A percentile compares a stretch with the other conserved stretches of the same genome.
Evolutionary conservation across 2,329 filamentous ascomycete genomes (phyloP).

Genomic region (Xylaria arbuscula): DNA sequence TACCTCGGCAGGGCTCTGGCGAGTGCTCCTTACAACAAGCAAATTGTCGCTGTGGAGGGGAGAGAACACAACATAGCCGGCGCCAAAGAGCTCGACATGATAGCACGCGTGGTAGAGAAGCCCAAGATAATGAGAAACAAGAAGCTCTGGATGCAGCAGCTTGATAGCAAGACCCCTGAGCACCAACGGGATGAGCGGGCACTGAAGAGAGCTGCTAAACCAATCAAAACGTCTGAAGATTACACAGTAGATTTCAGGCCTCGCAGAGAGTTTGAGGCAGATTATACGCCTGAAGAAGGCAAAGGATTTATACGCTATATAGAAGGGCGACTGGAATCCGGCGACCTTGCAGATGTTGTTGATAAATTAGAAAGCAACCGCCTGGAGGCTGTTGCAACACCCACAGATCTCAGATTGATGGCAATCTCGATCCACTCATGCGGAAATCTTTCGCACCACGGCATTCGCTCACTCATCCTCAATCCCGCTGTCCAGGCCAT

Average conservation of each 20-base stretch:
- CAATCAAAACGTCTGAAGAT: slow-evolving; percentile 47
- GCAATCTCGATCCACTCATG: slow-evolving; percentile 97
- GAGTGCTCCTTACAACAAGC: slow-evolving; percentile 83
- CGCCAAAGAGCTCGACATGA: slow-evolving; percentile 85
- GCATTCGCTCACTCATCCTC: slow-evolving; percentile 83
- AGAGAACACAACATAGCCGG: slow-evolving; percentile 86
- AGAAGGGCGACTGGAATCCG: slow-evolving; percentile 77
- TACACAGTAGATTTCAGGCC: slow-evolving; percentile 63
- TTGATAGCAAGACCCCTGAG: slow-evolving; percentile 57
- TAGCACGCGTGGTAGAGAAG: slow-evolving; percentile 79
- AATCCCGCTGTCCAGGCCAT: slow-evolving; percentile 90
- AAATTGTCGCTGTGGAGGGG: slow-evolving; percentile 91
- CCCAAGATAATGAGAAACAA: slow-evolving; percentile 83
- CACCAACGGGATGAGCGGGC: slow-evolving; percentile 57
- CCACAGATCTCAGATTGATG: slow-evolving; percentile 70
- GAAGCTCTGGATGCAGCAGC: slow-evolving; percentile 74
- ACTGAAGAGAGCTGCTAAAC: slow-evolving; percentile 51
- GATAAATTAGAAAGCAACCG: slow-evolving; percentile 47
- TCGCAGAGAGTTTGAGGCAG: slow-evolving; percentile 60
- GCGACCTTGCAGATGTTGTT: slow-evolving; percentile 66
- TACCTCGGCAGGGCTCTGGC: slow-evolving; percentile 92
- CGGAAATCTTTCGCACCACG: slow-evolving; percentile 96
- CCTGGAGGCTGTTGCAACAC: slow-evolving; percentile 40
- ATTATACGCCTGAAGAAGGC: slow-evolving; percentile 68
- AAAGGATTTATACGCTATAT: slow-evolving; percentile 82